Base-by-base conservation (phyloP, 345 rosid genomes). In the Dovyalis caffra region DNA sequence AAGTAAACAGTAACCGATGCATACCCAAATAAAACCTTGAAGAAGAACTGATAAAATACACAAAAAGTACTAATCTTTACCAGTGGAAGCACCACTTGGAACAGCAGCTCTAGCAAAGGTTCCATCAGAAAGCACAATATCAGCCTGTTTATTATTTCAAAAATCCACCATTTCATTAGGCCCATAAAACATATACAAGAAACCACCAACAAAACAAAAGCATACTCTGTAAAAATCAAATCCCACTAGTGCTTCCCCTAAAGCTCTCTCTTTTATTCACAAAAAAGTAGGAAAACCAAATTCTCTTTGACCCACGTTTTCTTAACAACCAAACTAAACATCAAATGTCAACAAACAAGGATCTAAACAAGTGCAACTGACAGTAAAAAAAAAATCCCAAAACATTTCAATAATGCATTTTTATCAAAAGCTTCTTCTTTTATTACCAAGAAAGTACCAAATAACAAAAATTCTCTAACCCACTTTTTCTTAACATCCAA, bases 21-120 rank as follows among this genome's bases (percentile, higher is more conserved):
- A 20, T 45, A 28, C 28, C 45, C 35, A 15, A 8, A 32, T 32
- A 40, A 31, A n/a, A 28, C 23, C 15, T 31, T 66, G 23, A 47
- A 10, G 28, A 56, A 0, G 12, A 18, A 47, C 40, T 34, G 10
- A 21, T 1, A 12, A 62, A 2, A 26, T 2, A 33, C 12, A 20
- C 14, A 62, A 35, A 26, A 35, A 61, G 49, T 18, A 16, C 3
- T 6, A 53, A 75, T 66, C 47, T 79, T 64, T 89, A 95, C 99
- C 99, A 26, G 97, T 92, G 76, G 99, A 95, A 79, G 99, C 99
- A 70, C 98, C 99, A 78, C 99, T 95, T 0, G 99, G 97, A 49
- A 95, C 99, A 6, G 97, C 98, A 28, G 99, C 99, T 76, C 95
- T 88, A 10, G 84, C 88, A 66, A 84, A 76, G 57, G 69, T 70